Evolutionary conservation across 495 filamentous ascomycete genomes (phyloP).

Genomic region (Immersiella caudata): DNA sequence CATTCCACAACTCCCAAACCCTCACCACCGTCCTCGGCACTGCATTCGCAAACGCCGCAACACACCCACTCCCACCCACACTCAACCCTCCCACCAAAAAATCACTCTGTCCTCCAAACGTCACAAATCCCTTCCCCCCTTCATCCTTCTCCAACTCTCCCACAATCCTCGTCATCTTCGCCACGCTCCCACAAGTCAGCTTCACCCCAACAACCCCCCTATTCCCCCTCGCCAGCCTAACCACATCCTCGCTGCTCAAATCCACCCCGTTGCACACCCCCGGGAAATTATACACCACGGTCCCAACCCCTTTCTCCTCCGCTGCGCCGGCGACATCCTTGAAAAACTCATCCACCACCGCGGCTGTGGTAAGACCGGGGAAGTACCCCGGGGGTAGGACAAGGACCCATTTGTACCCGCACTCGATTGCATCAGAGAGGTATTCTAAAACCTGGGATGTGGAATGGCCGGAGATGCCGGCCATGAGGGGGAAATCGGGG

Average conservation of each 20-base stretch:
- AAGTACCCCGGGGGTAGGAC: conserved; percentile 69
- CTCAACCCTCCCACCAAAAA: conserved; percentile 66
- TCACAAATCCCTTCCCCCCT: conserved; percentile 55
- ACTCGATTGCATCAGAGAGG: conserved; percentile 57
- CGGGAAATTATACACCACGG: conserved; percentile 74
- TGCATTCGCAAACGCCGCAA: conserved; percentile 68
- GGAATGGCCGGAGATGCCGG: conserved; percentile 65
- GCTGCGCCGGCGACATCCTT: conserved; percentile 51
- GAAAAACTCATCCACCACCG: conserved; percentile 64
- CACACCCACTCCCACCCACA: conserved; percentile 64
- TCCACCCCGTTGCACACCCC: conserved; percentile 74
- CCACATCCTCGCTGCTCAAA: conserved; percentile 64
- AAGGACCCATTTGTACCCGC: conserved; percentile 62
- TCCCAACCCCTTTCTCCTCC: conserved; percentile 51
- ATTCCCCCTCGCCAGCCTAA: conserved; percentile 48
- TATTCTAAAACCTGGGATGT: conserved; percentile 64
- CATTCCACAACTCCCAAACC: conserved; percentile 51
- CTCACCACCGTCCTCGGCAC: conserved; percentile 59
- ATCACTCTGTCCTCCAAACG: conserved; percentile 71
- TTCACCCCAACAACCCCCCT: conserved; percentile 62
- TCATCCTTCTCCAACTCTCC: conserved; percentile 60
- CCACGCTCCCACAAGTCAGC: conserved; percentile 69
- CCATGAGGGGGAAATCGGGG: conserved; percentile 56
- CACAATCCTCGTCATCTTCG: conserved; percentile 57
- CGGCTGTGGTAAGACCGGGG: conserved; percentile 56